Evolutionary conservation across 2,329 filamentous ascomycete genomes (phyloP).

Genomic region (Ciborinia camelliae): DNA sequence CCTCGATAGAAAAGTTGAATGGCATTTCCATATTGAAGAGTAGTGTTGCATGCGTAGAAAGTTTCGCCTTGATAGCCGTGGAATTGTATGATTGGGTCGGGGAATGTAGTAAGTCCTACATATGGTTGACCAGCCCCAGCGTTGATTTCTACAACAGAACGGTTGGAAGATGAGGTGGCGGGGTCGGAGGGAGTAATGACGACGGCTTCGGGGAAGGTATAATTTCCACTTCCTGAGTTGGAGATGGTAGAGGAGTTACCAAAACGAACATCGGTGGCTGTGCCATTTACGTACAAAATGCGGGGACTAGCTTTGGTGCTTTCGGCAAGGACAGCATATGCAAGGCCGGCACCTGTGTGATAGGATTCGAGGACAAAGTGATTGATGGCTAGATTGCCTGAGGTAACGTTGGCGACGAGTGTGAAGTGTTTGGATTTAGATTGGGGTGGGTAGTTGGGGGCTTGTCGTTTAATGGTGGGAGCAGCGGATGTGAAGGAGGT

Average conservation of each 20-base stretch:
- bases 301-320: conserved; percentile 28
- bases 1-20: conserved; percentile 42
- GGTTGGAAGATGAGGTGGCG: conserved; percentile 17
- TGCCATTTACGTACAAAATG: conserved; percentile 51
- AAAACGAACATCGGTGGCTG: conserved; percentile 38
- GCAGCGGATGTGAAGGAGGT: conserved; percentile 21
- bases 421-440: conserved; percentile 36
- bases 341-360: conserved; percentile 44
- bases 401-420: conserved; percentile 46
- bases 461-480: conserved; percentile 21
- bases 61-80: conserved; percentile 35
- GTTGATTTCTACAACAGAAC: conserved; percentile 39
- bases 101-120: conserved; percentile 39
- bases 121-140: conserved; percentile 41
- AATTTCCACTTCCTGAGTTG: conserved; percentile 39
- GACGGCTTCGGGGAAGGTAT: conserved; percentile 39
- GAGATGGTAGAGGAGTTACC: conserved; percentile 40
- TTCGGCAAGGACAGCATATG: conserved; percentile 40
- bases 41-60: conserved; percentile 45
- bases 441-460: conserved; percentile 23
- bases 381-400: conserved; percentile 41
- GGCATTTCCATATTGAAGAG: conserved; percentile 43
- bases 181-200: conserved; percentile 38
- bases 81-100: conserved; percentile 38
- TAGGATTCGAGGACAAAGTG: conserved; percentile 42